Base-by-base conservation (phyloP, 192 early-diverging fungal genomes). In the Spizellomyces punctatus region DNA sequence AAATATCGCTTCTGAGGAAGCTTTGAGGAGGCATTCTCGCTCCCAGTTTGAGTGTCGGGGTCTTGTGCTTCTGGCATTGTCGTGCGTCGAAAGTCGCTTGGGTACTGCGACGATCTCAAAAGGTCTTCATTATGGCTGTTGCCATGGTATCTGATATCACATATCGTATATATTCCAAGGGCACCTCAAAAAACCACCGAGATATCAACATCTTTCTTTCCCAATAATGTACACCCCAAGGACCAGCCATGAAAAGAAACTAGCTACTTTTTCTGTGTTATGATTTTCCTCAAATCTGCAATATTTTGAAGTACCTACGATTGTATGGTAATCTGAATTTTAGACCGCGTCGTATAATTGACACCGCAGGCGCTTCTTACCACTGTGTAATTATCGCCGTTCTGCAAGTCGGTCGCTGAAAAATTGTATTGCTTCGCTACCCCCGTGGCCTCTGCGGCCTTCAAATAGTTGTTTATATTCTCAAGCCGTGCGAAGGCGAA, bases 1-100 rank as follows among this genome's bases (percentile, higher is more conserved):
- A 80, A 87, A 65, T 70, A 85, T 61, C 76, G 79, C 71, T 87
- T 87, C 71, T 82, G 71, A 14, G 86, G 86, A 10, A 87, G 79
- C 61, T 83, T 75, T 17, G 68, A 36, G 27, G 27, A 3, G 27
- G 27, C 22, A 56, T 44, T 14, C 8, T 71, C 64, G 27, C 27
- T 36, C 27, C 27, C 27, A 36, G 27, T 36, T 36, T 36, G 27
- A 3, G 27, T 36, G 27, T 36, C 27, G 27, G 27, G 27, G 27
- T 36, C 27, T 36, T 36, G 1, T 36, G 27, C 27, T 36, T 36
- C 27, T 36, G 27, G 27, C 27, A 36, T 36, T 36, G 27, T 36
- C 27, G 27, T 36, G 27, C 27, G 27, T 36, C 27, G 27, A 36
- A 3, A 36, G 27, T 36, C 27, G 27, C 27, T 36, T n/a, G n/a